Evolutionary conservation across 306 rosid species (phyloP).

Genomic region (Hylodesmum podocarpum): DNA sequence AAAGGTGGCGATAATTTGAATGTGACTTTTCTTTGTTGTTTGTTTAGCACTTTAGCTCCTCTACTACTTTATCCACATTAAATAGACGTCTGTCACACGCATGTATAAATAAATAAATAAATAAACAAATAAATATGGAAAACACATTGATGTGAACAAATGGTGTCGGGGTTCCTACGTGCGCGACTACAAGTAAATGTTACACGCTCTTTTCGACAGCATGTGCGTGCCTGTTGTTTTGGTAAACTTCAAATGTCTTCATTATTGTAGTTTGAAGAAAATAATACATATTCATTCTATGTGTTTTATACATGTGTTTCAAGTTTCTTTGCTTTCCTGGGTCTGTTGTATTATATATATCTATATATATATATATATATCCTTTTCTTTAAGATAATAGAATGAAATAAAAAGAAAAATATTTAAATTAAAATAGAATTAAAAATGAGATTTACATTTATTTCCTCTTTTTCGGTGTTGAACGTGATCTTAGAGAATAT

Average conservation of each 20-base stretch:
- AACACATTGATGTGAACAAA: conserved; percentile 19
- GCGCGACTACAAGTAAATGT: neutral
- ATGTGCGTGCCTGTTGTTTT: neutral
- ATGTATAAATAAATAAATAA: conserved; percentile 17
- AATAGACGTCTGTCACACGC: conserved; percentile 63
- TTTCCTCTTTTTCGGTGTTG: too few relatives aligned
- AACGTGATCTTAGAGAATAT: neutral
- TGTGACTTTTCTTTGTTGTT: neutral
- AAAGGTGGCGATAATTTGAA: neutral
- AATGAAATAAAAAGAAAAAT: too few relatives aligned
- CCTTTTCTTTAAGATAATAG: neutral
- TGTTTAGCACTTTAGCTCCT: conserved; percentile 7
- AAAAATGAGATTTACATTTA: too few relatives aligned
- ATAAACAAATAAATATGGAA: neutral
- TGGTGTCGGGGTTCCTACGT: conserved; percentile 1
- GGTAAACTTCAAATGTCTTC: neutral
- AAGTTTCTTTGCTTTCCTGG: neutral
- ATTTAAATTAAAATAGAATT: too few relatives aligned
- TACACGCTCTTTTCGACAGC: conserved; percentile 28
- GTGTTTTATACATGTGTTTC: neutral
- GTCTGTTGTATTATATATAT: too few relatives aligned
- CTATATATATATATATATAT: too few relatives aligned
- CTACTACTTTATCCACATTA: conserved; percentile 39
- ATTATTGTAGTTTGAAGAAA: neutral
- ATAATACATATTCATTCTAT: neutral